Base-by-base conservation (phyloP, 495 filamentous ascomycete genomes). In the Oidiodendron maius region DNA sequence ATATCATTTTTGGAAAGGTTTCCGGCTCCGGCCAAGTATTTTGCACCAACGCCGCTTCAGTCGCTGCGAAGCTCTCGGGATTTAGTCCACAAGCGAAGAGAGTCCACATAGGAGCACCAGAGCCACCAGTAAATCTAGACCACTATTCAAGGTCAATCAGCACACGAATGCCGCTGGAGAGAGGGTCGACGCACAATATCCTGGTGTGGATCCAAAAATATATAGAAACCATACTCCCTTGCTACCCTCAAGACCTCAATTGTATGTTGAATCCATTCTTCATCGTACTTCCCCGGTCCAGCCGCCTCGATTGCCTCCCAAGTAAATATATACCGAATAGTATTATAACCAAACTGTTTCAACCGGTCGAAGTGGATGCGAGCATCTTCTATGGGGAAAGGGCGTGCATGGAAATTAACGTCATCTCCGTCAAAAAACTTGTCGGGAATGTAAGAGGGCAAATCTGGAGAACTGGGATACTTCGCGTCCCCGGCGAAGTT, bases 261-360 rank as follows among this genome's bases (percentile, higher is more conserved):
- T 1, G 94, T 97, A 61, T 91, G 87, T 43, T 86, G 67, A 51
- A 96, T 87, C 86, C 87, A 98, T 51, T 89, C 86, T 58, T 98
- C 86, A 53, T 98, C 93, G 65, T 97, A 98, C 53, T 74, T 86
- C 1, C 90, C 89, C n/a, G 93, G 93, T 0, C 91, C 93, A 11
- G 82, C 83, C 50, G 89, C 82, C 68, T 98, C 93, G 59, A 98
- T 91, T n/a, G 93, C 91, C 63, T 98, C 93, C 93, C 93, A 98
- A 0, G 91, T 97, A 62, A 95, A 98, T 51, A 98, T 75, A 61
- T 98, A 98, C 58, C 93, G 77, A 43, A 98, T 91, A 1, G 86
- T 87, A 65, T 96, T 98, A 66, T 96, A 98, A 5, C 93, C 93
- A 72, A 78, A 95, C 52, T 83, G 84, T 52, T 83, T 83, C 44